A percentile compares a stretch with the other conserved stretches of the same genome.
Conservation (phyloP, 768 basidiomycete genomes). For the Tricholoma sp. region DNA sequence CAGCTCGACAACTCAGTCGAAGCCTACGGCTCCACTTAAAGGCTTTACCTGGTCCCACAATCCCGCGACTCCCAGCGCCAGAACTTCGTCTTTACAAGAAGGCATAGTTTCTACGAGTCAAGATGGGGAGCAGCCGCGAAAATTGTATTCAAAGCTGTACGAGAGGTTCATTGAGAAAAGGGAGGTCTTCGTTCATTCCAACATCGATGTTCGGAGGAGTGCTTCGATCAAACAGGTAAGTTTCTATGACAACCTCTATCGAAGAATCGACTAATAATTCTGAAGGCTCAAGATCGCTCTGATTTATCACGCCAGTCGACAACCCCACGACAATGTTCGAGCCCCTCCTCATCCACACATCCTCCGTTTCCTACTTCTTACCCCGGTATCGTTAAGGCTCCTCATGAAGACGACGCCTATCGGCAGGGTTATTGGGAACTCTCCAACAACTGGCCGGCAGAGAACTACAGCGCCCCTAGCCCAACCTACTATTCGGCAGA, state of each 20-base stretch:
- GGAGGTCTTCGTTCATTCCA: not conserved
- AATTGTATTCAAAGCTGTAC: conserved; percentile 1
- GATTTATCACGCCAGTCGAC: not conserved
- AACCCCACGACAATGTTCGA: not conserved
- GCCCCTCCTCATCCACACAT: not conserved
- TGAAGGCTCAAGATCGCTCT: not conserved
- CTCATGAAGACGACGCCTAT: not conserved
- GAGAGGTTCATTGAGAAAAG: not conserved
- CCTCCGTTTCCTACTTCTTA: not conserved
- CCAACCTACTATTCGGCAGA: not conserved
- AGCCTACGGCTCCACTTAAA: not conserved
- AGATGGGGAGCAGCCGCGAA: not conserved
- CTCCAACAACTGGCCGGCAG: not conserved
- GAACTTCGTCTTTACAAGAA: not conserved
- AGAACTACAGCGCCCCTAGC: not conserved
- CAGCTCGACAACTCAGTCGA: not conserved
- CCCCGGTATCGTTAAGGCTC: not conserved
- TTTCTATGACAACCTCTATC: not conserved
- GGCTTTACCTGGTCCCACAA: conserved; percentile 1
- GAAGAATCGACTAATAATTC: not conserved
- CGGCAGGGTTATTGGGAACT: not conserved
- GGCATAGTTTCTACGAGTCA: no score
- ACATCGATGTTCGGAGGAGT: not conserved
- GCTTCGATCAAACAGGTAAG: conserved; percentile 1
- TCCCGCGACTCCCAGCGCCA: not conserved